Conservation (phyloP, 352 stramenopile species). For the Globisporangium mamillatum region DNA sequence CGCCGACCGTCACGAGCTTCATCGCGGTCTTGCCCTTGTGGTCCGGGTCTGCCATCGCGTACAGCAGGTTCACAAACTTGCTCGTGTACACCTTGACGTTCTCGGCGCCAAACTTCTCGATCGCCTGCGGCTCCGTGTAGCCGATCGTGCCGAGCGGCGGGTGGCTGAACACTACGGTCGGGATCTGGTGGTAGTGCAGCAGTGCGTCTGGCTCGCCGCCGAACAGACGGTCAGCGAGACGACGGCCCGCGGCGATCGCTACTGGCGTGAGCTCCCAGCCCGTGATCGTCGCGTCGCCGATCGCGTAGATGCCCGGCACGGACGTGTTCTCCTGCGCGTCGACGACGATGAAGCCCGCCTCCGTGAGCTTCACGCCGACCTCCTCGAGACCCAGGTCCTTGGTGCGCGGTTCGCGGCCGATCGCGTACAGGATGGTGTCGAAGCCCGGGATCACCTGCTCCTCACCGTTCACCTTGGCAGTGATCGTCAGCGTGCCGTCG, state of each 20-base stretch:
- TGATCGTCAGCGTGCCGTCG: constrained; percentile 81
- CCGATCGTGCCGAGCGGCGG: constrained; percentile 94
- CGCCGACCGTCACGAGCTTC: constrained; percentile 90
- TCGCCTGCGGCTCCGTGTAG: constrained; percentile 91
- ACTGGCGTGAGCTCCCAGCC: constrained; percentile 82
- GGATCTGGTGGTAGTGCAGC: constrained; percentile 92
- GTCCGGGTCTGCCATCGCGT: constrained; percentile 88
- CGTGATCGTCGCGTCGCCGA: constrained; percentile 91
- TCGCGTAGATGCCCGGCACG: constrained; percentile 83
- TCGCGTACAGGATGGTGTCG: constrained; percentile 59
- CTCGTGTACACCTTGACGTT: constrained; percentile 95
- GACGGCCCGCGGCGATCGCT: constrained; percentile 84
- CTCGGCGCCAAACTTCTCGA: constrained; percentile 90
- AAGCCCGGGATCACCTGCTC: constrained; percentile 37
- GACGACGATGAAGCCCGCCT: constrained; percentile 82
- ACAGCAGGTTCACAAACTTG: constrained; percentile 95
- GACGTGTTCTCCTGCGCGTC: constrained; percentile 91
- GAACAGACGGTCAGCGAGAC: constrained; percentile 90
- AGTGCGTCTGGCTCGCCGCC: constrained; percentile 72
- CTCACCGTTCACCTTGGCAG: constrained; percentile 55
- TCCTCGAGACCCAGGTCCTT: constrained; percentile 80
- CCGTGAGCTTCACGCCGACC: constrained; percentile 78
- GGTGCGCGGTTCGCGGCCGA: constrained; percentile 88
- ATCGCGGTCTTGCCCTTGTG: constrained; percentile 93
- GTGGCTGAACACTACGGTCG: constrained; percentile 97